These are phyloP conservation scores for Tetramitus jugosus DNA, from an alignment of 208 protist species.

Conservation along the genomic window DNA sequence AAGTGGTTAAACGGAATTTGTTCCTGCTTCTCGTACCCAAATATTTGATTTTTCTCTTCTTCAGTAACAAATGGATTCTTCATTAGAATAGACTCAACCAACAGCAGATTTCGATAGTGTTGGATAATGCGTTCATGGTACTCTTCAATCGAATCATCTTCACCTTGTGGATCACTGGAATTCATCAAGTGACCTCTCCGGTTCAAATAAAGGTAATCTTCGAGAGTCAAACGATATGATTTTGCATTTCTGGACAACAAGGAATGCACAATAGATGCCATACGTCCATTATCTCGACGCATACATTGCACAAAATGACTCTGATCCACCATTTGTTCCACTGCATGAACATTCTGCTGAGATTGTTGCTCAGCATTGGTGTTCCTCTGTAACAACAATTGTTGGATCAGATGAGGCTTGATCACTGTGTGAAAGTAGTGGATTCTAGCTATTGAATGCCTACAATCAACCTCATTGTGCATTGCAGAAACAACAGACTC, in stretches of 20 bases:
- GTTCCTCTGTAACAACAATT: no score
- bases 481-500: no score
- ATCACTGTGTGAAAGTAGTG: no score
- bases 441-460: no score
- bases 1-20: not conserved
- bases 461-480: no score
- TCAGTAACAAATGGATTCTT: not conserved
- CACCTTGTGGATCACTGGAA: not conserved
- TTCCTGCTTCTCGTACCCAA: not conserved
- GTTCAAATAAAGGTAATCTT: not conserved
- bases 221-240: not conserved
- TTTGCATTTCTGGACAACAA: not conserved
- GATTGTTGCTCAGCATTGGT: no score
- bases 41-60: not conserved
- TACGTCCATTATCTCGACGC: not conserved
- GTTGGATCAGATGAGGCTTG: no score
- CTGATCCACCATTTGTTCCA: no score
- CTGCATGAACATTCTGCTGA: no score
- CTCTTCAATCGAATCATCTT: not conserved
- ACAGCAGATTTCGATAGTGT: not conserved
- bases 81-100: not conserved
- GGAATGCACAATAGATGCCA: not conserved
- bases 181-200: not conserved
- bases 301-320: constrained; percentile 4
- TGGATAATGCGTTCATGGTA: not conserved